Conservation (phyloP, 2,329 filamentous ascomycete genomes). For the Fusarium irregulare region DNA sequence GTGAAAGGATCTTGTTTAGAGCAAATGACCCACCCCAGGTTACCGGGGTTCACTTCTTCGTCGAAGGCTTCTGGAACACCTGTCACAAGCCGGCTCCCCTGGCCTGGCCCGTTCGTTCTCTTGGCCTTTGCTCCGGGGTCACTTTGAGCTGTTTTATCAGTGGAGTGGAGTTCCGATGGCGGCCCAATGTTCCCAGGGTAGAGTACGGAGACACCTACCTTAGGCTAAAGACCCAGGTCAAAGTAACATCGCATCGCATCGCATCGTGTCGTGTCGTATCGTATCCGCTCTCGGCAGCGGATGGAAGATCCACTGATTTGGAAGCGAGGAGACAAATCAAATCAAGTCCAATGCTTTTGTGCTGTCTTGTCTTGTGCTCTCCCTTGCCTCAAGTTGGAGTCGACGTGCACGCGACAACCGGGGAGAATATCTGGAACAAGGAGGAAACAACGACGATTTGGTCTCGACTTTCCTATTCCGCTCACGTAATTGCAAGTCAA, state of each 20-base stretch:
- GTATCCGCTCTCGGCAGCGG: conserved; percentile 33
- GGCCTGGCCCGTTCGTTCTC: neutral
- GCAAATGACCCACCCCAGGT: conserved; percentile 12
- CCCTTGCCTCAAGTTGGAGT: neutral
- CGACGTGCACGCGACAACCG: conserved; percentile 13
- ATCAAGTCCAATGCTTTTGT: neutral
- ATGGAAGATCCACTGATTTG: conserved; percentile 25
- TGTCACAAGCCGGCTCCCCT: conserved; percentile 26
- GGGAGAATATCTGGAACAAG: conserved; percentile 11
- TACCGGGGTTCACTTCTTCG: conserved; percentile 18
- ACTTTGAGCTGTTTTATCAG: conserved; percentile 25
- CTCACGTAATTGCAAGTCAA: neutral
- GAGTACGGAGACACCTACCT: neutral
- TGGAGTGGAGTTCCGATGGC: conserved; percentile 8
- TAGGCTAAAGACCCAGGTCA: conserved; percentile 13
- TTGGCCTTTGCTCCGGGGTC: conserved; percentile 24
- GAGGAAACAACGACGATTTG: neutral
- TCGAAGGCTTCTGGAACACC: conserved; percentile 40
- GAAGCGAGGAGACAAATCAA: conserved; percentile 27
- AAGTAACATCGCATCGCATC: conserved; percentile 9
- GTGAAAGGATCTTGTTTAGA: conserved; percentile 11
- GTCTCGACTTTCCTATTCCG: conserved; percentile 4
- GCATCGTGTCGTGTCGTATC: conserved; percentile 24
- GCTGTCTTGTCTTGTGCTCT: neutral
- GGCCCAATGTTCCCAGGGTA: neutral